Evolutionary conservation across 2,329 filamentous ascomycete genomes (phyloP).

Genomic region (Chrysosporium keratinophilum): DNA sequence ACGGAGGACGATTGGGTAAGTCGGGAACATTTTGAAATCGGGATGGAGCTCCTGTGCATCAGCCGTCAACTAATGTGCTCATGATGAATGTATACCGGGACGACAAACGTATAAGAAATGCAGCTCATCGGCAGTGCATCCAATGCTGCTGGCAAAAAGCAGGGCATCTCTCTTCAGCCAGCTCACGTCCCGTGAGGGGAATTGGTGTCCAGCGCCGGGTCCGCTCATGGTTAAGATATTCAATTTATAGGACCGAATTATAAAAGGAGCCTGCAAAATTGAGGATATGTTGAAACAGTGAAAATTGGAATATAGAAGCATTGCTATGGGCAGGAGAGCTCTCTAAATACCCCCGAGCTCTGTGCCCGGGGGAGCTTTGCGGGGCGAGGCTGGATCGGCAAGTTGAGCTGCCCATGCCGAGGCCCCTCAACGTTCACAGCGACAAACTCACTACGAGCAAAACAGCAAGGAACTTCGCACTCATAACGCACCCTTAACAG

Average conservation of each 20-base stretch:
- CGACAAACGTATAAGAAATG: slow-evolving; percentile 75
- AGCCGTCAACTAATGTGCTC: neutral
- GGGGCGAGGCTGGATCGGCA: slow-evolving; percentile 1
- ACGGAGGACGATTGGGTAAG: slow-evolving; percentile 73
- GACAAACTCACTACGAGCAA: neutral
- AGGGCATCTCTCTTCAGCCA: slow-evolving; percentile 84
- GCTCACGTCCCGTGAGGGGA: slow-evolving; percentile 61
- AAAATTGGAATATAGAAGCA: neutral
- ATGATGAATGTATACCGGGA: neutral
- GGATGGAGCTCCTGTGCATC: slow-evolving; percentile 68
- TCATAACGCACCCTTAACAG: no score
- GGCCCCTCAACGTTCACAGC: neutral
- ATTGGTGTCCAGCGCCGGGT: slow-evolving; percentile 64
- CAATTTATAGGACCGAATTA: neutral
- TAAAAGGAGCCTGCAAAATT: neutral
- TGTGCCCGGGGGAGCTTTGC: neutral
- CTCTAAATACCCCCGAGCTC: slow-evolving; percentile 5
- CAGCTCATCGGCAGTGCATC: slow-evolving; percentile 72
- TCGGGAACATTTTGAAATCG: slow-evolving; percentile 77
- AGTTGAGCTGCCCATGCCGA: slow-evolving; percentile 2
- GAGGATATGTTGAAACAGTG: neutral
- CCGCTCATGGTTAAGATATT: slow-evolving; percentile 31
- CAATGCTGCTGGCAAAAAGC: slow-evolving; percentile 84
- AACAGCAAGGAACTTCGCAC: no score
- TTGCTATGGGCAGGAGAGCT: neutral